phyloP scores from a whole-genome alignment of 257 asterid species.

The Verbena officinalis region DNA sequence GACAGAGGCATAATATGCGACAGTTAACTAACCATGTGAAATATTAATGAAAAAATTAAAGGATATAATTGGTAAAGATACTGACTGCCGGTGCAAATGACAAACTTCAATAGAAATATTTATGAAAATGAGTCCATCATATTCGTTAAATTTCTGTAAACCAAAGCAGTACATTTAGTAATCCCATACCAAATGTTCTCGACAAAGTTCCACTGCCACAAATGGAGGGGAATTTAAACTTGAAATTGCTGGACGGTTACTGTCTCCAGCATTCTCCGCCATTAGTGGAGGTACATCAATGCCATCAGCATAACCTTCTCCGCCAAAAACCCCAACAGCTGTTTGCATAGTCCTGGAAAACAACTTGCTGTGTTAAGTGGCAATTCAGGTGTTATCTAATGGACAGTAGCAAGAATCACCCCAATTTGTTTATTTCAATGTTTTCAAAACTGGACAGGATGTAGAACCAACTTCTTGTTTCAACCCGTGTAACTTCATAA shows the following conservation, averaged over 20 bases:
- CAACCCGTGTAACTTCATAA: too few relatives aligned
- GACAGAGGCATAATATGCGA: slow-evolving; percentile 8
- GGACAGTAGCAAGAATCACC: slow-evolving; percentile 13
- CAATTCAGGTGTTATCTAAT: neutral
- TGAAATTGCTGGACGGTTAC: slow-evolving; percentile 79
- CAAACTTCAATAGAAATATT: neutral
- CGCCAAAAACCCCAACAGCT: slow-evolving; percentile 94
- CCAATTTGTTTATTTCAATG: too few relatives aligned
- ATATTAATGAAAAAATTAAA: neutral
- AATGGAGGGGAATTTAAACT: slow-evolving; percentile 81
- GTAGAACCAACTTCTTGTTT: too few relatives aligned
- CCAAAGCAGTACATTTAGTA: neutral
- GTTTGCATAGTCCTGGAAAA: slow-evolving; percentile 92
- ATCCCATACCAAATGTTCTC: slow-evolving; percentile 81
- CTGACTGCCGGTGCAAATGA: slow-evolving; percentile 10
- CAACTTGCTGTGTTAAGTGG: slow-evolving; percentile 24
- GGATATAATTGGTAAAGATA: neutral
- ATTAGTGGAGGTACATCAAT: slow-evolving; percentile 65
- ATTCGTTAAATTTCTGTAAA: slow-evolving; percentile 7
- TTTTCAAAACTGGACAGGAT: too few relatives aligned
- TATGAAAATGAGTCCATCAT: neutral
- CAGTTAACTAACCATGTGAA: slow-evolving; percentile 5
- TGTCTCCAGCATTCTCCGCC: slow-evolving; percentile 63
- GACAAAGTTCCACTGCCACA: slow-evolving; percentile 81
- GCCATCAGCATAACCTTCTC: slow-evolving; percentile 64